Conservation (phyloP, 2,329 filamentous ascomycete genomes). For the Cladosporium sp. region DNA sequence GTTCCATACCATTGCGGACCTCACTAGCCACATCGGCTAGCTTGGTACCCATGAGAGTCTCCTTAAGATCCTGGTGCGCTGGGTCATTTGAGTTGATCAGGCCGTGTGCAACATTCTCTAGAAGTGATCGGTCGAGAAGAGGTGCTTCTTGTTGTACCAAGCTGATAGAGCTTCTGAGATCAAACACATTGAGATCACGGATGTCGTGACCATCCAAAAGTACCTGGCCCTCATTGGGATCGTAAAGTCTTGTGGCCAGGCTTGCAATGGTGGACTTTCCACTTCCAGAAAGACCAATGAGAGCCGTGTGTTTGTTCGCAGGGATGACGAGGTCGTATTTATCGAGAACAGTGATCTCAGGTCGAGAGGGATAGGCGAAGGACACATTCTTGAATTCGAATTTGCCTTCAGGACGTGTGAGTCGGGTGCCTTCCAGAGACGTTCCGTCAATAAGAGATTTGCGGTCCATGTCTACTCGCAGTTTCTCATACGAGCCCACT, state of each 20-base stretch:
- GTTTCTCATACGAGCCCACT: conserved; percentile 52
- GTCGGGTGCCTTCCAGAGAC: conserved; percentile 26
- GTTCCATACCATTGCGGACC: conserved; percentile 48
- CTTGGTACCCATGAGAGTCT: conserved; percentile 38
- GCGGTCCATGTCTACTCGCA: conserved; percentile 55
- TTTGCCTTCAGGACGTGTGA: conserved; percentile 34
- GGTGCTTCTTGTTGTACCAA: conserved; percentile 49
- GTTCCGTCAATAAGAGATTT: conserved; percentile 36
- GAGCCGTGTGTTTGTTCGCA: conserved; percentile 62
- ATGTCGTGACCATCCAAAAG: conserved; percentile 37
- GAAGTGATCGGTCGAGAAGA: conserved; percentile 47
- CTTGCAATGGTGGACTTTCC: conserved; percentile 83
- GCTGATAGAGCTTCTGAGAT: conserved; percentile 31
- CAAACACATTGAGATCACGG: conserved; percentile 33
- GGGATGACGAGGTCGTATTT: conserved; percentile 61
- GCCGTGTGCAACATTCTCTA: conserved; percentile 52
- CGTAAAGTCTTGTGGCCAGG: conserved; percentile 43
- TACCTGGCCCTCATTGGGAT: conserved; percentile 31
- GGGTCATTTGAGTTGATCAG: conserved; percentile 38
- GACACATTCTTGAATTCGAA: conserved; percentile 58
- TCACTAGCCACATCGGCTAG: conserved; percentile 41
- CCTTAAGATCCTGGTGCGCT: conserved; percentile 37
- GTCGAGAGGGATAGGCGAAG: conserved; percentile 67
- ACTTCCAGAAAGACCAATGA: conserved; percentile 78
- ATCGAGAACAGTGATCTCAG: conserved; percentile 51